Conservation (phyloP, 2,329 filamentous ascomycete species). For the Leptographium lundbergii region DNA sequence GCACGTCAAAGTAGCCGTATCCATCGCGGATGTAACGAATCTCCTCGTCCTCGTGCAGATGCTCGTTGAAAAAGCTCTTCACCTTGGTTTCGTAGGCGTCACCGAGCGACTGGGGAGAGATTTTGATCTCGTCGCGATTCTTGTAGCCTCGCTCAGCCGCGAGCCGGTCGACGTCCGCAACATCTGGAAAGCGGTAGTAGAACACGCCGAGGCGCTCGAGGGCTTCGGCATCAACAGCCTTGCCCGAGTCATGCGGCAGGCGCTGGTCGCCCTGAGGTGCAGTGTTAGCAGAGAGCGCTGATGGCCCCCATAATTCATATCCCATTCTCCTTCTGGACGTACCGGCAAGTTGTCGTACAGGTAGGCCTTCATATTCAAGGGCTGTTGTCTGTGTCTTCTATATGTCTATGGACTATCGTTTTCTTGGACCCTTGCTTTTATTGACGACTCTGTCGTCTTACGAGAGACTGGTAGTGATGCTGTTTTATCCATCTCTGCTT, state of each 20-base stretch:
- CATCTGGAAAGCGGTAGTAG: conserved; percentile 55
- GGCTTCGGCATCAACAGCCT: conserved; percentile 48
- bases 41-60: conserved; percentile 96
- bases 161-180: conserved; percentile 59
- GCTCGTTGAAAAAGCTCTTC: conserved; percentile 86
- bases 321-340: conserved; percentile 14
- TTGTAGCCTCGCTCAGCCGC: conserved; percentile 70
- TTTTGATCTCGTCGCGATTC: conserved; percentile 87
- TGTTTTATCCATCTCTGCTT: neutral
- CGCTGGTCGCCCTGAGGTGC: conserved; percentile 81
- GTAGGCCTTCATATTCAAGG: conserved; percentile 41
- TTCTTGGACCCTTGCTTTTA: neutral
- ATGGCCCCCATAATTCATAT: neutral
- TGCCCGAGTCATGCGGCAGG: conserved; percentile 75
- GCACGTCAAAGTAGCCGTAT: conserved; percentile 84
- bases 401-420: neutral
- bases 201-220: conserved; percentile 68
- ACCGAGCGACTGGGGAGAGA: conserved; percentile 78
- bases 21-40: conserved; percentile 89
- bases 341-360: conserved; percentile 43
- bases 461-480: neutral
- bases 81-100: conserved; percentile 86
- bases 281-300: neutral
- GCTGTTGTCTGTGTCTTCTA: neutral
- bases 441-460: neutral